Base-by-base conservation (phyloP, 257 asterid genomes). In the Forsythia suspensa region DNA sequence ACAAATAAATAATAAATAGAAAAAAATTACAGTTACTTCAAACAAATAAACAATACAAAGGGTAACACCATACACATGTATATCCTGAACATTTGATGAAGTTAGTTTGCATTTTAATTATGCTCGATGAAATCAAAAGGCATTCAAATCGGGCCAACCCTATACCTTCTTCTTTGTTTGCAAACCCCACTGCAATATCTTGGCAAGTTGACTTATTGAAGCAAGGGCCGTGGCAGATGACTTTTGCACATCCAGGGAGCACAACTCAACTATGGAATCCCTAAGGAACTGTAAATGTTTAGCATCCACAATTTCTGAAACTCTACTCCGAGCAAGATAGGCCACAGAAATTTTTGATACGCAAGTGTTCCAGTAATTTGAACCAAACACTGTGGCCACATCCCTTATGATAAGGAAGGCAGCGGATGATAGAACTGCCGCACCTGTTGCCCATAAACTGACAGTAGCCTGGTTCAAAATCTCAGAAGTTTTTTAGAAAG, bases 381-480 rank as follows among this genome's bases (percentile, higher is more conserved):
- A 71, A 65, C 89, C 76, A 84, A 82, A 85, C 72, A 86, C 70
- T 70, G 87, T 81, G 79, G 92, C 89, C 75, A 87, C 84, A 73
- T 91, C 95, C 80, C 86, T 76, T 82, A 87, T 71, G 59, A 94
- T 84, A 52, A 82, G 86, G 85, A 86, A 94, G 76, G 99, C 87
- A 78, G 91, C 87, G 66, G 92, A 84, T 76, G 99, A 90, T 73
- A 96, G 89, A 74, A 57, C 76, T 48, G 87, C 87, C 11, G 86
- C 91, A 61, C 97, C 88, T 57, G 98, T 92, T 73, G 96, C 96
- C 97, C 98, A 96, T 85, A 96, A 84, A 85, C 87, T 93, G 79
- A 94, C 91, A 72, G 95, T 81, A 63, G 87, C 89, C 99, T 96
- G 96, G 81, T 84, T 72, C 78, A 82, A 76, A 76, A 67, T 57